Evolutionary conservation across 768 basidiomycete species (phyloP).

Genomic region (Plicaturopsis crispa): DNA sequence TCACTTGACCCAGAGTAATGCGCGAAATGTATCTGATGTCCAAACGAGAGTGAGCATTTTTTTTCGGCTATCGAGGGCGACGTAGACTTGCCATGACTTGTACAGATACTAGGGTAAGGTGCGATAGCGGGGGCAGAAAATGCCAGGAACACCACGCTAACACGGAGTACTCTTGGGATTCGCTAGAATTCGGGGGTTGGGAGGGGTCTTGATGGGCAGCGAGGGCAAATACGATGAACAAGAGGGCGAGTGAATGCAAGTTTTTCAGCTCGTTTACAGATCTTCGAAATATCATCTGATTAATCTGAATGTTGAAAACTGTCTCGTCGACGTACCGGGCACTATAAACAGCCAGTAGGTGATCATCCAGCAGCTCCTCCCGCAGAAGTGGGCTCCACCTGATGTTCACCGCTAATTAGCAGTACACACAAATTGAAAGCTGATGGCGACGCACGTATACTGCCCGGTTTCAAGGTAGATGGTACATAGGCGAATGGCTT

Average conservation of each 20-base stretch:
- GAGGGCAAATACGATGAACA: slow-evolving; percentile 62
- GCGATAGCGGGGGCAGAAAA: too few relatives aligned
- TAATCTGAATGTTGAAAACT: too few relatives aligned
- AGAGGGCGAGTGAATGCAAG: slow-evolving; percentile 53
- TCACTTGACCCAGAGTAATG: slow-evolving; percentile 52
- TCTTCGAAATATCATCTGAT: too few relatives aligned
- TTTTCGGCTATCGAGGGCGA: too few relatives aligned
- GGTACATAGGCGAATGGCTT: slow-evolving; percentile 57
- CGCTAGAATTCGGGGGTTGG: slow-evolving; percentile 36
- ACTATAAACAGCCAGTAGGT: slow-evolving; percentile 47
- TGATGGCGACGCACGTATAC: slow-evolving; percentile 52
- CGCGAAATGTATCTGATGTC: slow-evolving; percentile 35
- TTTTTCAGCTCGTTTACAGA: too few relatives aligned
- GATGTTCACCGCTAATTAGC: neutral
- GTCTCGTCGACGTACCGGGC: slow-evolving; percentile 39
- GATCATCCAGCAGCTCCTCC: slow-evolving; percentile 48
- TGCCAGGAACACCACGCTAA: too few relatives aligned
- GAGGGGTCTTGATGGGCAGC: slow-evolving; percentile 53
- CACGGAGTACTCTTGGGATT: slow-evolving; percentile 57
- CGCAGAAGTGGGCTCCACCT: slow-evolving; percentile 54
- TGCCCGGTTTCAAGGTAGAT: slow-evolving; percentile 57
- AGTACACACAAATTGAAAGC: neutral
- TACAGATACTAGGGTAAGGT: too few relatives aligned
- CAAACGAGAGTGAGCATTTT: neutral
- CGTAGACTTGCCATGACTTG: too few relatives aligned